Conservation (phyloP, 352 stramenopile genomes). For the Phytophthora constricta region DNA sequence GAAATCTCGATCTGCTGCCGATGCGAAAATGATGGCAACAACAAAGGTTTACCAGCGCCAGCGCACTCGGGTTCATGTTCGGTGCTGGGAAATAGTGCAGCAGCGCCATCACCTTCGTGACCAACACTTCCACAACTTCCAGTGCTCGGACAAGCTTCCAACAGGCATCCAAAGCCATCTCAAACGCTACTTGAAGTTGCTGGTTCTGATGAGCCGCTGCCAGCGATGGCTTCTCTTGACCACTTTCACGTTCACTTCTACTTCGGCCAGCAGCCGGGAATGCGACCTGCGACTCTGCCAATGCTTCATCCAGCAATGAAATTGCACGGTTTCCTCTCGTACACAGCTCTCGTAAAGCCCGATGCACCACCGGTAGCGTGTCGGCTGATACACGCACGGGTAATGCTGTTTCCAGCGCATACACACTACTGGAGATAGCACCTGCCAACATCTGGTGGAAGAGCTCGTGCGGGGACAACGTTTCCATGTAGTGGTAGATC, state of each 20-base stretch:
- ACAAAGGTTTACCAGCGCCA: constrained; percentile 52
- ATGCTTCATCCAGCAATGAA: constrained; percentile 63
- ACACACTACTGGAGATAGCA: constrained; percentile 63
- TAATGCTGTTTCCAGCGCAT: constrained; percentile 57
- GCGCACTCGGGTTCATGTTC: constrained; percentile 12
- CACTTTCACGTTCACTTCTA: constrained; percentile 13
- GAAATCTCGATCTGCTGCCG: constrained; percentile 45
- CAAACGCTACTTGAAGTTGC: constrained; percentile 77
- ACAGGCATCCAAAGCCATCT: constrained; percentile 81
- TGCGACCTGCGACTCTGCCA: constrained; percentile 68
- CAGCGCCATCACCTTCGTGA: constrained; percentile 58
- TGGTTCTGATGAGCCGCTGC: constrained; percentile 40
- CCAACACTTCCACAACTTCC: constrained; percentile 57
- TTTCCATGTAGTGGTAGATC: constrained; percentile 86
- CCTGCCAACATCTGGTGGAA: constrained; percentile 83
- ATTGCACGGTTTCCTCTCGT: constrained; percentile 56
- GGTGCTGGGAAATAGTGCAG: constrained; percentile 50
- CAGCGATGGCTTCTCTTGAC: constrained; percentile 48
- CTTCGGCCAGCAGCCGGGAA: constrained; percentile 43
- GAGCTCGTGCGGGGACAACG: constrained; percentile 74
- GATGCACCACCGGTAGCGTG: constrained; percentile 43
- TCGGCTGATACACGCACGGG: constrained; percentile 37
- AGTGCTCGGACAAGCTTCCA: constrained; percentile 65
- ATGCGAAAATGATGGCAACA: constrained; percentile 34
- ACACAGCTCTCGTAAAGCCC: constrained; percentile 44